Conservation (phyloP, 768 basidiomycete genomes). For the Cubamyces sp. region DNA sequence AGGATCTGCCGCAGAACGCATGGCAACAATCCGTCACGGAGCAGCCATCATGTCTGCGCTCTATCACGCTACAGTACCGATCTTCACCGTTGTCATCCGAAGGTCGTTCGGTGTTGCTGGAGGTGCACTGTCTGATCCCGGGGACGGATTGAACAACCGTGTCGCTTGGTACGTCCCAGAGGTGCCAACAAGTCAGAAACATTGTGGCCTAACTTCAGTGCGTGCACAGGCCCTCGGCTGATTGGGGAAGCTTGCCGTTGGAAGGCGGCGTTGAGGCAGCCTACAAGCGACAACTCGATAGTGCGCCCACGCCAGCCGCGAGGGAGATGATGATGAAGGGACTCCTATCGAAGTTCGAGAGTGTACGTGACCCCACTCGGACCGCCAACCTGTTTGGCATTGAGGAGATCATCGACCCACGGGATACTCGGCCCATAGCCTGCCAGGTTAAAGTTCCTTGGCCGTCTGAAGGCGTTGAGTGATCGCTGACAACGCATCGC, state of each 20-base stretch:
- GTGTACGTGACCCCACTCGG: constrained; percentile 17
- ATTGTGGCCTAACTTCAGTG: background rate
- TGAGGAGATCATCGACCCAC: constrained; percentile 27
- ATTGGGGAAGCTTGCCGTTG: constrained; percentile 28
- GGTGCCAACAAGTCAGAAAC: too few species aligned
- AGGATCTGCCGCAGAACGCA: constrained; percentile 23
- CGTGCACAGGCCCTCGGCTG: constrained; percentile 22
- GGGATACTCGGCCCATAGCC: constrained; percentile 22
- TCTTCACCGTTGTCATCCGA: constrained; percentile 24
- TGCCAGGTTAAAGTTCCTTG: constrained; percentile 11
- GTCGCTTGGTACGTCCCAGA: constrained; percentile 21
- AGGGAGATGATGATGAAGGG: constrained; percentile 25
- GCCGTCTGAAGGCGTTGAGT: too few species aligned
- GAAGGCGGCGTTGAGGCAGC: constrained; percentile 28
- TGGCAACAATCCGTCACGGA: constrained; percentile 24
- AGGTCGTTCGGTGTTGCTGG: constrained; percentile 25
- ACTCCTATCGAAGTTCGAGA: constrained; percentile 24
- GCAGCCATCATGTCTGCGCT: constrained; percentile 23
- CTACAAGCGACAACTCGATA: constrained; percentile 24
- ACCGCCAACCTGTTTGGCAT: constrained; percentile 23
- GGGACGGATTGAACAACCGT: constrained; percentile 20
- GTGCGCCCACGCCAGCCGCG: constrained; percentile 15
- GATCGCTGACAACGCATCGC: background rate
- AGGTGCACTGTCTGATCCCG: constrained; percentile 21
- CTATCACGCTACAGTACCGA: constrained; percentile 17